Percentiles rank a stretch among this genome's conserved stretches.
These are phyloP conservation scores for Plasmopara muralis DNA, from an alignment of 352 stramenopile genomes.

Conservation along the genomic window DNA sequence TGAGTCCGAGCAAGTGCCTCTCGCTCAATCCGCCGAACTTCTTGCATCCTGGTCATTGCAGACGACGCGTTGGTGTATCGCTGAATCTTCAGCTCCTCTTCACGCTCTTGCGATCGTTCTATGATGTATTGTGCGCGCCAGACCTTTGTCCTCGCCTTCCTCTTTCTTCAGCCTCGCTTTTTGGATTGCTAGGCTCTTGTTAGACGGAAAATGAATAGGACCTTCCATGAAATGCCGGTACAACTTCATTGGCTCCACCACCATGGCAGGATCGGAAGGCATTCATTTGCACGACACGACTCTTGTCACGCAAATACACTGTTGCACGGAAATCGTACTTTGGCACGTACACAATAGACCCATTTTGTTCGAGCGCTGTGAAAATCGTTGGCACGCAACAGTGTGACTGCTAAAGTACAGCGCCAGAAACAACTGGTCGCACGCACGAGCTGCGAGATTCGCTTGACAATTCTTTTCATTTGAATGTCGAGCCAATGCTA, in stretches of 20 bases:
- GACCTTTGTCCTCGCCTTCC: no score
- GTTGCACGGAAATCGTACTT: conserved; percentile 88
- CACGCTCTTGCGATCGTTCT: conserved; percentile 46
- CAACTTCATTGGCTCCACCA: conserved; percentile 26
- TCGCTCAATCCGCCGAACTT: conserved; percentile 50
- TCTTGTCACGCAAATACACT: conserved; percentile 87
- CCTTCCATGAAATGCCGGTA: conserved; percentile 32
- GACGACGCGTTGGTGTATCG: conserved; percentile 21
- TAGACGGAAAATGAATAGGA: conserved; percentile 27
- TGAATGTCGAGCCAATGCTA: conserved; percentile 75
- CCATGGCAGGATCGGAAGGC: conserved; percentile 49
- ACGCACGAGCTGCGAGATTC: conserved; percentile 84
- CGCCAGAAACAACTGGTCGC: conserved; percentile 88
- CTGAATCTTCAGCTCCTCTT: conserved; percentile 70
- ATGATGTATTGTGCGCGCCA: conserved; percentile 75
- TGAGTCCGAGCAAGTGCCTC: conserved; percentile 57
- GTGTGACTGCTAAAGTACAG: conserved; percentile 90
- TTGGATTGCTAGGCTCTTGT: conserved; percentile 18
- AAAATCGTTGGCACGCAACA: conserved; percentile 82
- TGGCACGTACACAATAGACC: conserved; percentile 90
- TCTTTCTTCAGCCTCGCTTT: conserved; percentile 11
- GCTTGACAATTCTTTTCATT: conserved; percentile 89
- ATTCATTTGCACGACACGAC: conserved; percentile 81
- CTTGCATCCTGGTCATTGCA: conserved; percentile 28
- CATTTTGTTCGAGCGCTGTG: conserved; percentile 86